A percentile compares a stretch with the other conserved stretches of the same genome.
Evolutionary conservation across 2,329 filamentous ascomycete genomes (phyloP).

Genomic region (Cryphonectria nitschkei): DNA sequence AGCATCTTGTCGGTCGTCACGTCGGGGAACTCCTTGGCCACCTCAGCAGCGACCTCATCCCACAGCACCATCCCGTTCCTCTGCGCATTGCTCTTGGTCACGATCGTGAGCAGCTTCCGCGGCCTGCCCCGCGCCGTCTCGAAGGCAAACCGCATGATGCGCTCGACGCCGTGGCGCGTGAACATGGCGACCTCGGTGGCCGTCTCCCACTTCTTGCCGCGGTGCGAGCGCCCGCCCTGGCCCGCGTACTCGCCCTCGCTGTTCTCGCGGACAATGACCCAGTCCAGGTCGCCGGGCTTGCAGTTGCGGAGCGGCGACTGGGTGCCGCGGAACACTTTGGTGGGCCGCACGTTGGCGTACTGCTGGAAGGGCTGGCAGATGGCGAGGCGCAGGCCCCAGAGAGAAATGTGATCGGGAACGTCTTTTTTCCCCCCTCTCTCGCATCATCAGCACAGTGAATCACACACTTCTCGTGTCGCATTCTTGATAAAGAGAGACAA

Average conservation of each 20-base stretch:
- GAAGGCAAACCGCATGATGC: slow-evolving; percentile 67
- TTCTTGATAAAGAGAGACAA: not conserved
- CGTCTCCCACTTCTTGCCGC: slow-evolving; percentile 58
- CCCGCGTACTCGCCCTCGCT: slow-evolving; percentile 68
- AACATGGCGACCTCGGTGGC: slow-evolving; percentile 68
- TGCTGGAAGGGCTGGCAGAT: slow-evolving; percentile 68
- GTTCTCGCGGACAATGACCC: slow-evolving; percentile 70
- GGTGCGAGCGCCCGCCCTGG: slow-evolving; percentile 64
- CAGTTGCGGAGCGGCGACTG: slow-evolving; percentile 57
- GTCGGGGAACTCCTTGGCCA: slow-evolving; percentile 61
- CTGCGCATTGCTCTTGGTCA: slow-evolving; percentile 69
- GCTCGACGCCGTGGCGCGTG: slow-evolving; percentile 61
- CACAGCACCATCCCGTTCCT: slow-evolving; percentile 70
- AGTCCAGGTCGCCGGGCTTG: slow-evolving; percentile 59
- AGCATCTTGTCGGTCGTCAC: slow-evolving; percentile 66
- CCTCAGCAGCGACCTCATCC: slow-evolving; percentile 62
- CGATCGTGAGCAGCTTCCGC: slow-evolving; percentile 62
- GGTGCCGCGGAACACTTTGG: slow-evolving; percentile 60
- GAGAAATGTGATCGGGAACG: slow-evolving; percentile 68
- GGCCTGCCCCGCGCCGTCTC: slow-evolving; percentile 56
- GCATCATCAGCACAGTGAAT: not conserved
- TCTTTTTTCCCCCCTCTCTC: slow-evolving; percentile 36
- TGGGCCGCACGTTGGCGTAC: slow-evolving; percentile 69
- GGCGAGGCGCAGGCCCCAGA: slow-evolving; percentile 66
- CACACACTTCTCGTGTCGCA: not conserved